Conservation (phyloP, 352 stramenopile genomes). For the Phytophthora colocasiae region DNA sequence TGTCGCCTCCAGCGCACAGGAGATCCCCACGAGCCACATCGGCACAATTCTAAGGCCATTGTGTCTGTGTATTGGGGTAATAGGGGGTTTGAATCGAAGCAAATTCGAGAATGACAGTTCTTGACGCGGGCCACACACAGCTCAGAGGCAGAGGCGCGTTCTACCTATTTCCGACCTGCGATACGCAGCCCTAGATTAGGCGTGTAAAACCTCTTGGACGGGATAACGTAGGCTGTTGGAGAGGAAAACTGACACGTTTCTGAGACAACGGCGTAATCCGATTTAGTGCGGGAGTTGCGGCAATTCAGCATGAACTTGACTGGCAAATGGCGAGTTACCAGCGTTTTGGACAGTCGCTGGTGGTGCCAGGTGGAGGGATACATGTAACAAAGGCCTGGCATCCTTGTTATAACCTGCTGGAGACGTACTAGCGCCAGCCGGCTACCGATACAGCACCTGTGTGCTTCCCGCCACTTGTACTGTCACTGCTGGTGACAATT, state of each 20-base stretch:
- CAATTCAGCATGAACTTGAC: no score
- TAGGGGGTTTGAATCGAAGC: constrained; percentile 3
- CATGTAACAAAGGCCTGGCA: constrained; percentile 2
- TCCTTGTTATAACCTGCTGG: not conserved
- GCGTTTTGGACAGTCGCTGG: constrained; percentile 20
- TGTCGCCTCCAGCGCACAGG: constrained; percentile 61
- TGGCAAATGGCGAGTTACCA: not conserved
- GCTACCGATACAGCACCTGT: not conserved
- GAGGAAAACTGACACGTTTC: constrained; percentile 8
- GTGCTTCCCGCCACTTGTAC: no score
- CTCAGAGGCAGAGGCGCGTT: constrained; percentile 18
- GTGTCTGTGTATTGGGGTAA: not conserved
- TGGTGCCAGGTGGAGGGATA: not conserved
- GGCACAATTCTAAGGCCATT: constrained; percentile 65
- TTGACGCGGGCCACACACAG: not conserved
- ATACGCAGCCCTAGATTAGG: constrained; percentile 25
- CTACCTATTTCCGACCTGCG: constrained; percentile 26
- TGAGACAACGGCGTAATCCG: constrained; percentile 24
- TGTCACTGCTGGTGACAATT: no score
- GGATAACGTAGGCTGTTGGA: constrained; percentile 2
- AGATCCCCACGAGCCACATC: constrained; percentile 54
- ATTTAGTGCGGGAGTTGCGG: not conserved
- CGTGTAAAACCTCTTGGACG: not conserved
- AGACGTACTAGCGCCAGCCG: not conserved
- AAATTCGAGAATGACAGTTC: constrained; percentile 50